phyloP scores from a whole-genome alignment of 139 green algal species.

The Trebouxia sp. region DNA sequence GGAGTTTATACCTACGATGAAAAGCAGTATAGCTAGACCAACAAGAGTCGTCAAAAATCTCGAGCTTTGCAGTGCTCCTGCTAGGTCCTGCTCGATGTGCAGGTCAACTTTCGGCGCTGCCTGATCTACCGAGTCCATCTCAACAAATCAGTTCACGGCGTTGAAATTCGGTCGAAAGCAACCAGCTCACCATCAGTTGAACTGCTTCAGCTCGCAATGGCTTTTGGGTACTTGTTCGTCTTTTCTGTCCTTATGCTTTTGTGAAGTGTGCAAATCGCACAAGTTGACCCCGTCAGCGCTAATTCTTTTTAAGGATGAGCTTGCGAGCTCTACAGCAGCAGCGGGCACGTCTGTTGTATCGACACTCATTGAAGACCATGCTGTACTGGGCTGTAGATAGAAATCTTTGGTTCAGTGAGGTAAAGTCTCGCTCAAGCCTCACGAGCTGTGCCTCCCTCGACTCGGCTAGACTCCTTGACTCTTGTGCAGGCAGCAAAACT shows the following conservation, averaged over 20 bases:
- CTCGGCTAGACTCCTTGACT: background rate
- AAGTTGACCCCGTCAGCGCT: too few species aligned
- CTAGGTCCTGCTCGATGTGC: background rate
- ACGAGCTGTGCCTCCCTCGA: background rate
- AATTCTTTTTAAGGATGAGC: constrained; percentile 14
- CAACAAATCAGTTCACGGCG: background rate
- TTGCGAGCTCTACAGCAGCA: constrained; percentile 36
- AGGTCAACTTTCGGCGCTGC: background rate
- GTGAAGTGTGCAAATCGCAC: too few species aligned
- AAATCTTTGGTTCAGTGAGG: constrained; percentile 55
- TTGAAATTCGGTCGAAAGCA: too few species aligned
- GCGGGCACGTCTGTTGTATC: constrained; percentile 45
- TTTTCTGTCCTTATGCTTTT: too few species aligned
- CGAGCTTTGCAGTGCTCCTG: background rate
- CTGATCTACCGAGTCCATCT: background rate
- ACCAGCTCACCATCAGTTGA: too few species aligned
- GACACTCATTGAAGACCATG: constrained; percentile 53
- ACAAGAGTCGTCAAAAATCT: background rate
- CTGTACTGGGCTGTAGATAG: constrained; percentile 57
- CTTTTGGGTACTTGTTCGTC: too few species aligned
- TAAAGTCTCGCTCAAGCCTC: background rate
- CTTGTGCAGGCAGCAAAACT: constrained; percentile 22
- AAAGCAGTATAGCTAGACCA: background rate
- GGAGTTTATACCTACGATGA: background rate
- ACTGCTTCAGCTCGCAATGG: too few species aligned